Evolutionary conservation across 2,329 filamentous ascomycete genomes (phyloP), one percentile per base, ranked within the genome.

Genomic region (Penicillium sp.): DNA sequence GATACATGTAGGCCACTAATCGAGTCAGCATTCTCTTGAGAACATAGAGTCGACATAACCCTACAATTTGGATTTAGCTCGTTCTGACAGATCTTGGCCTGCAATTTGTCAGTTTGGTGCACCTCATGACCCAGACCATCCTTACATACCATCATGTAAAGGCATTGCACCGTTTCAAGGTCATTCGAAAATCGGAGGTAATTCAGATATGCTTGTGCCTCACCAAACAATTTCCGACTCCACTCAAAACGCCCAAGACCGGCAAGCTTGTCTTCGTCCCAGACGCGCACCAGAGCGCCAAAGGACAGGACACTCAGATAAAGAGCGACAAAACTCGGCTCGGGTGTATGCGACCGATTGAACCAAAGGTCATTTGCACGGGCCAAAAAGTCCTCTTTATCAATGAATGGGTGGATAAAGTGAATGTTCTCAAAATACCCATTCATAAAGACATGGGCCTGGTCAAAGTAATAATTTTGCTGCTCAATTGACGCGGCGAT

Each of bases 51-150:
- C 25, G 25, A 25, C 4, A 25, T 25, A 3, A 25, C 4, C 25
- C 25, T 51, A 80, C 78, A 70, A 58, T 82, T 79, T 5, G 79
- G 78, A 53, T 81, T 81, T 4, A 83, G 70, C 59, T 82, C 79
- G 52, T 82, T 81, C 58, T 82, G 81, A 60, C 79, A 82, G 4
- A 82, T 75, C 64, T 82, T 82, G 6, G 79, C 76, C 77, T 79
- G 38, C 7, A 14, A 35, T 41, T 31, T 35, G 14, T 64, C 22
- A 59, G 50, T 38, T 51, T n/a, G 8, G 31, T 12, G 7, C 47
- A 22, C 14, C 11, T 1, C 20, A n/a, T 31, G 7, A 22, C n/a
- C 12, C 12, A 1, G 1, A 12, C 5, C 0, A 25, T n/a, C 4
- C 1, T 17, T 0, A 66, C 64, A 37, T 58, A 79, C 79, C 74